Evolutionary conservation across 768 basidiomycete genomes (phyloP), one percentile per base, ranked within the genome.

Genomic region (Leccinum rimulosum): DNA sequence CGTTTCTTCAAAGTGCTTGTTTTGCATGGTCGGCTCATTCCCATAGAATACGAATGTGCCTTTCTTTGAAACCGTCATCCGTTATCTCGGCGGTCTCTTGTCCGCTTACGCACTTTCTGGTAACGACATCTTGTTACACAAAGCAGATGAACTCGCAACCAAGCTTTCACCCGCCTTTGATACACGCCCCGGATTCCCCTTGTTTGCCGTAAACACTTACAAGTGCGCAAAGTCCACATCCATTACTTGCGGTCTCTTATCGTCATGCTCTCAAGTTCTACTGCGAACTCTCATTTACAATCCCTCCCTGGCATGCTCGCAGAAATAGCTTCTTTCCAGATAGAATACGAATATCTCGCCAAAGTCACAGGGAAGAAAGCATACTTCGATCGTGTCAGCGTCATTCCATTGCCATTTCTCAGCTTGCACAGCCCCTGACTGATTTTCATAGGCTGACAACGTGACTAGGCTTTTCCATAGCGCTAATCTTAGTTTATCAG

Each of bases 51-150:
- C 62, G 76, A 70, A 55, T 1, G 71, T 73, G 0, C 86, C 86
- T 1, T 89, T 86, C 70, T 92, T 91, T 60, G 91, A 95, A 76
- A 95, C 93, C 0, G 84, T 89, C 45, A 97, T 97, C 60, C 85
- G 95, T 33, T 90, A 95, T 65, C 83, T 98, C 2, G 95, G 94
- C 3, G 95, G 95, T 6, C 77, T 95, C 1, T 80, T 95, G 6
- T 89, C 89, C 3, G 92, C 90, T 0, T 88, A 94, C 66, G 86
- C 93, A 5, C 76, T 97, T 2, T 85, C 89, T 1, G 76, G 78
- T 15, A 82, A 94, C 56, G 66, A 74, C 2, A 66, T 88, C 3
- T 79, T 91, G 55, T 80, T 93, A 38, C 71, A 78, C 17, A 83
- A 85, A 35, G 91, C 95, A 1, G 84, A 91, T 50, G 89, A 95